These are phyloP conservation scores for Selaginella tamariscina DNA, from an alignment of 75 land plant genomes.

Conservation along the genomic window DNA sequence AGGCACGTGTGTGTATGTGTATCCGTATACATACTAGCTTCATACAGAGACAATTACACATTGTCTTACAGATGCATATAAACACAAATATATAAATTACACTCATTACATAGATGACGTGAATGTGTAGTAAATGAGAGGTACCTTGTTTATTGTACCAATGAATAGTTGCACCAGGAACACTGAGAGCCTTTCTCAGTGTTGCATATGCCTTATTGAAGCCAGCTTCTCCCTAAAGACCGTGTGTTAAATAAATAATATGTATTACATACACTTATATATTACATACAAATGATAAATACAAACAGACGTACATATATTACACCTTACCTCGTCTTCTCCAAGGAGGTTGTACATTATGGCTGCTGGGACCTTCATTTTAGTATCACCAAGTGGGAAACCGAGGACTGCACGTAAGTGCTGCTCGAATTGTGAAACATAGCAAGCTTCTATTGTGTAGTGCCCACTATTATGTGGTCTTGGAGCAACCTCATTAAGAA, in stretches of 20 bases:
- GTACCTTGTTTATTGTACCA: conserved; percentile 94
- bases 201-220: conserved; percentile 44
- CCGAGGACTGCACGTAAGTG: conserved; percentile 83
- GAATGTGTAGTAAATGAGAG: no score
- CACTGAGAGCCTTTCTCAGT: conserved; percentile 47
- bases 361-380: conserved; percentile 83
- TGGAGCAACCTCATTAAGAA: conserved; percentile 95
- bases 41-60: no score
- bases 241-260: no score
- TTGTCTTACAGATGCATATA: no score
- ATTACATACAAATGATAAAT: no score
- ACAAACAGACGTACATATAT: no score
- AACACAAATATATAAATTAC: no score
- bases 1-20: no score
- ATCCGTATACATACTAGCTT: no score
- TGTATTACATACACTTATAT: no score
- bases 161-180: conserved; percentile 74
- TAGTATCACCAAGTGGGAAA: conserved; percentile 87
- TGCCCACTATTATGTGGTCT: conserved; percentile 98
- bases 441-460: conserved; percentile 90
- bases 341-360: conserved; percentile 91
- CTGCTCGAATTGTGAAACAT: conserved; percentile 88
- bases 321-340: conserved; percentile 58
- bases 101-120: no score
- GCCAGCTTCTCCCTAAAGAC: conserved; percentile 70